Evolutionary conservation across 1,139 yeast genomes (phyloP), one percentile per base, ranked within the genome.

Genomic region (Hyphopichia pseudoburtonii): DNA sequence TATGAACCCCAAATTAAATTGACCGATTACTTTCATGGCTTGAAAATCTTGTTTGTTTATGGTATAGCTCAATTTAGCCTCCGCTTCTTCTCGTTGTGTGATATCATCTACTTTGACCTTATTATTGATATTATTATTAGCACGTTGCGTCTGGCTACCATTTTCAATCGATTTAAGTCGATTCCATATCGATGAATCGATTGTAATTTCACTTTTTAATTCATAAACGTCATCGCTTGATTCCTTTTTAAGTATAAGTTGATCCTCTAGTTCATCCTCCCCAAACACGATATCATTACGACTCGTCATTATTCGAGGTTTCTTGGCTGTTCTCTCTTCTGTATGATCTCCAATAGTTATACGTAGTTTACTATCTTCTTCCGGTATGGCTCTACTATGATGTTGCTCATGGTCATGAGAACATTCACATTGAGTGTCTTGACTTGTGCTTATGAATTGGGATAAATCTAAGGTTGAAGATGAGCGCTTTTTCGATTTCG

Each of bases 1-100:
- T 14, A 92, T 87, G 52, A 92, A 92, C 0, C 98, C 98, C 19
- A 86, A 62, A 54, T 92, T 92, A 63, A 92, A 92, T 58, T 90
- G 98, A 0, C 99, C 99, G 8, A 90, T 77, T 14, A 94, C 61
- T 33, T 72, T 60, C 97, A 92, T 90, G 6, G 70, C 56, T 3
- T 60, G 52, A 51, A 92, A 87, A 50, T 86, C 94, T 1, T 64
- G 47, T 50, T 85, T 86, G 4, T 74, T 66, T 1, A 86, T 78
- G 0, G 76, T 73, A 38, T 80, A 60, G 0, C 82, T 66, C 28
- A 82, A 54, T 35, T 67, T 69, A 10, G 66, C 66, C 43, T 82
- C 86, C 6, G 83, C 83, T 34, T 70, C 73, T 32, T 70, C 67
- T 6, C 43, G 34, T 16, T 45, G 41, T 8, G 43, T 38, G 11